Base-by-base conservation (phyloP, 1,139 yeast species). In the Pichia inconspicua region DNA sequence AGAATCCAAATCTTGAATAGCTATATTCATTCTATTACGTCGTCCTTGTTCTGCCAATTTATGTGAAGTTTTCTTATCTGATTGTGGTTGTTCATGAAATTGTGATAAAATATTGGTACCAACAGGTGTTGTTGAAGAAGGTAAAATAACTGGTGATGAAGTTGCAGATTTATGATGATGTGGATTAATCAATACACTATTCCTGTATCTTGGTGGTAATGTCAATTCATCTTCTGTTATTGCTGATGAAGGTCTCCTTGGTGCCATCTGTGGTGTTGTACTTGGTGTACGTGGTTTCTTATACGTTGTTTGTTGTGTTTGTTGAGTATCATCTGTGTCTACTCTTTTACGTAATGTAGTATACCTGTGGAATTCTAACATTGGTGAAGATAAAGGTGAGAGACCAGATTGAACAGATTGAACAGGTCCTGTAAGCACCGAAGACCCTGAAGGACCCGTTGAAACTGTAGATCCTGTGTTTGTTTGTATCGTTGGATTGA, bases 11-110 rank as follows among this genome's bases (percentile, higher is more conserved):
- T 87, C 95, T 43, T 78, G 79, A 22, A 92, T 80, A 0, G 97
- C 97, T 50, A 72, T 68, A 65, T 92, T 92, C 83, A 92, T 84
- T 55, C 98, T 73, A 64, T 90, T 89, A 58, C 98, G 77, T 51
- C 98, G 74, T 11, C 96, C 97, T 66, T 92, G 97, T 66, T 92
- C 98, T 0, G 98, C 97, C 28, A 87, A 74, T 62, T 92, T 90
- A 66, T 92, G 98, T 27, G 86, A 82, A 5, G 92, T 84, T 57
- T 82, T 82, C 63, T 84, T 82, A 30, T 75, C 71, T 19, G 41
- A 38, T 31, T 14, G 27, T 19, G 25, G 25, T 8, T 17, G 25
- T 19, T 8, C 19, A 10, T 37, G n/a, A 27, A 22, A 37, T 5
- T 37, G 28, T 5, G 45, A 37, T 10, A 44, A 43, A 22, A 49